Conservation (phyloP, 1,284 basidiomycete genomes). For the Melampsora americana region DNA sequence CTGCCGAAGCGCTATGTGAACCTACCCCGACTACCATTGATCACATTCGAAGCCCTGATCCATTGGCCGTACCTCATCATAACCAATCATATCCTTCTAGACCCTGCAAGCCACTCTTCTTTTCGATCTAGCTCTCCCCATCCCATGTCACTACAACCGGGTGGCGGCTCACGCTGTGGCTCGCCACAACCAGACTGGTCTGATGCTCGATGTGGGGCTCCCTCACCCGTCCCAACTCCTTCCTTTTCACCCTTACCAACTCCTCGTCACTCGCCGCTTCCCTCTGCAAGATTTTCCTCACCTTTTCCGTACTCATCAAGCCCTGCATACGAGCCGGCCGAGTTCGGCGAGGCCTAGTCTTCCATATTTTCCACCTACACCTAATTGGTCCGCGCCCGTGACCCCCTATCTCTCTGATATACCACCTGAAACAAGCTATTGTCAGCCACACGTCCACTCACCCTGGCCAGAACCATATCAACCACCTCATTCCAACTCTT, state of each 20-base stretch:
- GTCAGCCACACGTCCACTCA: not conserved
- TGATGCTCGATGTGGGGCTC: constrained; percentile 2
- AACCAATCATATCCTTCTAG: constrained; percentile 13
- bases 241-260: constrained; percentile 39
- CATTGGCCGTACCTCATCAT: constrained; percentile 14
- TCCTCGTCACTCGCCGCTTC: constrained; percentile 27
- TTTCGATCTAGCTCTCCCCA: constrained; percentile 40
- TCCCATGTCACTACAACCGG: constrained; percentile 38
- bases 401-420: not conserved
- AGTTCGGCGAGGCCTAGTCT: constrained; percentile 13
- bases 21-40: constrained; percentile 31
- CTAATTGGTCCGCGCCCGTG: constrained; percentile 7
- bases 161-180: constrained; percentile 21
- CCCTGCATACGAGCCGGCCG: not conserved
- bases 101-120: constrained; percentile 19
- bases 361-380: constrained; percentile 3
- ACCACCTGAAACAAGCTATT: not conserved
- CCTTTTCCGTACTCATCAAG: constrained; percentile 26
- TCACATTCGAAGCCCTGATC: constrained; percentile 16
- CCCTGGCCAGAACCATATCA: not conserved
- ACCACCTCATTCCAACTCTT: not conserved
- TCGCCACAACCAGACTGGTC: constrained; percentile 38
- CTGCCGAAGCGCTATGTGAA: constrained; percentile 44
- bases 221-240: constrained; percentile 25
- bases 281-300: constrained; percentile 33